Percentiles rank a stretch among this genome's conserved stretches.
Conservation (phyloP, 1,139 yeast genomes). For the Pichia sp. region DNA sequence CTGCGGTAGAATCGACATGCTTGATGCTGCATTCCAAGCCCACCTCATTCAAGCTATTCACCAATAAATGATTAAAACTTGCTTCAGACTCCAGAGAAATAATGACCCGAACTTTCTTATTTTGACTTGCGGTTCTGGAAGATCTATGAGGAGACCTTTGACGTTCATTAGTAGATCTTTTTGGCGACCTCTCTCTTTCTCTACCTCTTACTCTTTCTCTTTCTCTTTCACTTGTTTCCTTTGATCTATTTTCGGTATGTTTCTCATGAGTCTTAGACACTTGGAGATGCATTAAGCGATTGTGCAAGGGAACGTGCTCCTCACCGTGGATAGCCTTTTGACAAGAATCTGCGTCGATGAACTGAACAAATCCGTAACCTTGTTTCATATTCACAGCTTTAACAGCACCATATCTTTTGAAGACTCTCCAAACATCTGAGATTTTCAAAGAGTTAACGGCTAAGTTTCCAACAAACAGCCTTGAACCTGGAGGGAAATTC, state of each 20-base stretch:
- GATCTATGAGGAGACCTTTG: conserved; percentile 4
- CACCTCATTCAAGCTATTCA: conserved; percentile 49
- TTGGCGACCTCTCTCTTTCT: conserved; percentile 21
- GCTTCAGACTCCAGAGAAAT: conserved; percentile 63
- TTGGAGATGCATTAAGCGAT: conserved; percentile 63
- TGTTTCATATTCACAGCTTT: conserved; percentile 73
- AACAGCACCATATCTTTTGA: conserved; percentile 63
- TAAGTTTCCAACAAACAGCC: conserved; percentile 78
- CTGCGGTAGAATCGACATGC: conserved; percentile 27
- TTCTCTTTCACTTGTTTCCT: conserved; percentile 10
- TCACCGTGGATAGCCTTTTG: conserved; percentile 66
- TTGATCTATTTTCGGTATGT: conserved; percentile 14
- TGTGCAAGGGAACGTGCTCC: conserved; percentile 57
- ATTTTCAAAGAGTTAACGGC: conserved; percentile 70
- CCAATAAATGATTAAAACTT: conserved; percentile 53
- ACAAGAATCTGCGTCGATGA: conserved; percentile 59
- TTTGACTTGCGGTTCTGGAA: conserved; percentile 1
- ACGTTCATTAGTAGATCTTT: conserved; percentile 11
- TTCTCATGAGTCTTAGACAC: conserved; percentile 63
- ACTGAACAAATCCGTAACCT: conserved; percentile 85
- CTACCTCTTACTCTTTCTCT: conserved; percentile 17
- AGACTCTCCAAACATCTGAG: conserved; percentile 63
- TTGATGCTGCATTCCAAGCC: conserved; percentile 30
- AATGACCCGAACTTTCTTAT: conserved; percentile 59
- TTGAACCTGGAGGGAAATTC: conserved; percentile 69